Evolutionary conservation across 1,139 yeast species (phyloP), one percentile per base, ranked within the genome.

Genomic region (Groenewaldozyma auringiensis): DNA sequence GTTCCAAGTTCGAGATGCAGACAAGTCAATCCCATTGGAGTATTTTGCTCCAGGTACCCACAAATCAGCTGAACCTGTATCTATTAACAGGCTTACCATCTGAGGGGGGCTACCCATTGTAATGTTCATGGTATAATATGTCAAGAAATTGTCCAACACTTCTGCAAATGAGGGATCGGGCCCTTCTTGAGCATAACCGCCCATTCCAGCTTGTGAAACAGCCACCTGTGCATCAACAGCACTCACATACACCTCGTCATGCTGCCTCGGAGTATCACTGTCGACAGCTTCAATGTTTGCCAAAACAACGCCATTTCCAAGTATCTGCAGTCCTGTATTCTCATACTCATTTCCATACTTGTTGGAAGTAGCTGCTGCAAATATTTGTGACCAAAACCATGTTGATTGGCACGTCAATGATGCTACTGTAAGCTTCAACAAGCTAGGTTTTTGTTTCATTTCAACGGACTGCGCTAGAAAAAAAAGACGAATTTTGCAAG

Each of bases 1-100:
- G n/a, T 47, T 42, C 60, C 60, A 57, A 0, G 60, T 42, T 4
- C 37, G 21, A 9, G 57, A 52, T 8, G 31, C 17, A 16, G 32
- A 37, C n/a, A 50, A 44, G 20, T 52, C 51, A 44, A 48, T 55
- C 22, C 59, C 58, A 29, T 54, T 54, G 22, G 41, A 42, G 13
- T 45, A 37, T 2, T 45, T 47, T 14, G 42, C 34, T 4, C 54
- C 51, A 49, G 66, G 66, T 13, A 81, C 74, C 87, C 87, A 81
- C 50, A 80, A 66, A 61, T 81, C 88, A 2, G 85, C 72, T 2
- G 85, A 79, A 0, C 88, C 88, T 2, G 88, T 80, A 57, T 82
- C 89, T 38, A 82, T 62, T 2, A 59, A 47, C 4, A 57, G 56
- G 29, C 49, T 46, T 25, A 57, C 49, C 13, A 37, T 40, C 48